Percentiles rank a stretch among this genome's conserved stretches.
phyloP scores from a whole-genome alignment of 768 basidiomycete species.

The Tricholoma flavovirens region DNA sequence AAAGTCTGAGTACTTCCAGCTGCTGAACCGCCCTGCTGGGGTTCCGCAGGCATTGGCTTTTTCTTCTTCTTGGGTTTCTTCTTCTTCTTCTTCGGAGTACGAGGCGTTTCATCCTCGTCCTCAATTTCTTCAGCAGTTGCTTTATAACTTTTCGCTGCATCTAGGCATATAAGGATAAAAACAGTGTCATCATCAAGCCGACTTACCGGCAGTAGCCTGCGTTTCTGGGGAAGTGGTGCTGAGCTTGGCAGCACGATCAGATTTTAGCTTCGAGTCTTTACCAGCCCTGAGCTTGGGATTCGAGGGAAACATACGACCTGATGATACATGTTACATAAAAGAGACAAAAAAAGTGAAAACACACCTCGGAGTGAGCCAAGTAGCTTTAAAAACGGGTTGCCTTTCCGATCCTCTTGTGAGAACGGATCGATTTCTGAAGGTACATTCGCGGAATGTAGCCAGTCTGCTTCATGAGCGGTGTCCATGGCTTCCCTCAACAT shows the following conservation, averaged over 20 bases:
- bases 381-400: constrained; percentile 75
- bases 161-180: not conserved
- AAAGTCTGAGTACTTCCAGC: constrained; percentile 10
- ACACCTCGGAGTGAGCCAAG: constrained; percentile 69
- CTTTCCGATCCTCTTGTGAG: constrained; percentile 47
- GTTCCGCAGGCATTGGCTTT: constrained; percentile 27
- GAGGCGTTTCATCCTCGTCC: constrained; percentile 51
- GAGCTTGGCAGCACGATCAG: not conserved
- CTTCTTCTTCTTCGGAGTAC: constrained; percentile 42
- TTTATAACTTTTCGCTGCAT: constrained; percentile 29
- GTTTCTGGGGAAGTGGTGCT: not conserved
- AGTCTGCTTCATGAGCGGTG: constrained; percentile 52
- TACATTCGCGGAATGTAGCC: constrained; percentile 42
- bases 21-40: constrained; percentile 14
- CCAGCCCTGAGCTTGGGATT: constrained; percentile 34
- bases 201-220: not conserved
- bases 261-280: not conserved
- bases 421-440: constrained; percentile 39
- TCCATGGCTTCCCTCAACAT: constrained; percentile 72
- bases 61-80: constrained; percentile 73
- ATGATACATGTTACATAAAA: constrained; percentile 1
- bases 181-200: not conserved
- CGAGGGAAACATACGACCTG: constrained; percentile 61
- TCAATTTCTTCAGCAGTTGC: constrained; percentile 69
- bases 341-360: constrained; percentile 3